phyloP scores from a whole-genome alignment of 2,329 filamentous ascomycete genomes.

The Sporothrix protearum region DNA sequence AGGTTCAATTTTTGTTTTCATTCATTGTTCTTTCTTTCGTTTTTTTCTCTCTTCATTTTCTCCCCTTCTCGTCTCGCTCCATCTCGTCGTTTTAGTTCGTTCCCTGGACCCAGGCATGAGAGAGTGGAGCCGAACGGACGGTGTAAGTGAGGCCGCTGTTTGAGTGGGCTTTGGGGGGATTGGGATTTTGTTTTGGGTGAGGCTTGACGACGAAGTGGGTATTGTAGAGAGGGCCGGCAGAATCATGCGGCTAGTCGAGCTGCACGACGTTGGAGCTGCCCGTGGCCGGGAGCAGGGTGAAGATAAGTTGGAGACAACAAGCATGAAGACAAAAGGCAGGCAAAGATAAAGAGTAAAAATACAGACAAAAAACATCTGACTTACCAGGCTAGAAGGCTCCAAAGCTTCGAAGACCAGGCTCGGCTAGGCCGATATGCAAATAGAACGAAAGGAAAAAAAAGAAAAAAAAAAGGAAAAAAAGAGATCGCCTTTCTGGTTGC shows the following conservation, averaged over 20 bases:
- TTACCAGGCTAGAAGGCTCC: not conserved
- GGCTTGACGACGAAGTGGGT: not conserved
- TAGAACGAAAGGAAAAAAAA: not conserved
- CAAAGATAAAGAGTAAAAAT: not conserved
- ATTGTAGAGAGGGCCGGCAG: not conserved
- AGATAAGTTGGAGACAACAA: not conserved
- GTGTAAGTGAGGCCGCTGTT: conserved; percentile 2
- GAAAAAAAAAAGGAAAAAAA: not conserved
- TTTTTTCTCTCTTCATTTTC: not conserved
- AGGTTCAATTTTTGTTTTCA: not conserved
- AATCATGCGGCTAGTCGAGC: not conserved
- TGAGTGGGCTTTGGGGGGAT: not conserved
- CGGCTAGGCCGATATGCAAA: conserved; percentile 11
- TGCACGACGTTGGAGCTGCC: conserved; percentile 2
- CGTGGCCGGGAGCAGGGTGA: not conserved
- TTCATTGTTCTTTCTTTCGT: not conserved
- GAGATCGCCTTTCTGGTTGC: conserved; percentile 1
- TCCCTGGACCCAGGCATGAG: not conserved
- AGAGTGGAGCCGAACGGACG: conserved; percentile 6
- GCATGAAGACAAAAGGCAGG: not conserved
- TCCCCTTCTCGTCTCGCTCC: not conserved
- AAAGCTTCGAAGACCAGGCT: not conserved
- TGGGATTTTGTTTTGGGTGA: not conserved
- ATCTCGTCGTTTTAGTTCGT: not conserved
- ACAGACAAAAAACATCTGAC: not conserved